Evolutionary conservation across 1,139 yeast genomes (phyloP), one percentile per base, ranked within the genome.

Genomic region (Magnusiomyces clavatus): DNA sequence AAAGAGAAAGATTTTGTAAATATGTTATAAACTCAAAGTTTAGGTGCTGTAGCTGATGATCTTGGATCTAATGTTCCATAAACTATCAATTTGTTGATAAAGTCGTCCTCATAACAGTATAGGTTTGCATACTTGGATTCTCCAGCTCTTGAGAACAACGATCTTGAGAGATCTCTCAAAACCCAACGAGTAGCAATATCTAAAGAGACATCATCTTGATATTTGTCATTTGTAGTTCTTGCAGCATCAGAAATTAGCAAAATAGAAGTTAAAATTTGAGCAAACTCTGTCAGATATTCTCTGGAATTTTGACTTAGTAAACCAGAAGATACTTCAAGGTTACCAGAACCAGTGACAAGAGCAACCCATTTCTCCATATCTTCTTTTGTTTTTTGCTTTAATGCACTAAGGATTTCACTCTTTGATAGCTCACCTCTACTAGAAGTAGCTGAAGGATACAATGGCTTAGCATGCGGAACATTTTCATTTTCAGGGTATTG

Each of bases 281-380:
- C 64, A n/a, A 63, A 54, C 29, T 50, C 55, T 38, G 61, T 53
- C 35, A 61, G 56, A 24, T 55, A 45, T 14, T 55, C 51, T 24
- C 67, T 48, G 6, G 62, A 63, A 6, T 51, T 51, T 12, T 53
- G 37, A 2, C 50, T 46, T 38, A 57, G 43, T 47, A 4, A 43
- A 55, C 44, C 61, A 43, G n/a, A 53, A 39, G 36, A 51, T 45
- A 16, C 42, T n/a, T 42, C 56, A 53, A 24, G 58, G 40, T 39
- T 49, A 40, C 39, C 47, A 40, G 19, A 46, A 36, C 59, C 58
- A 53, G 44, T 40, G 20, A 3, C 51, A 37, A 16, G 49, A 48
- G 17, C 52, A 40, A 34, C 16, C 43, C 53, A 40, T 6, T 36
- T 36, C 1, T 14, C 14, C 50, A 48, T 34, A 31, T 55, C 50